A percentile compares a stretch with the other conserved stretches of the same genome.
Conservation (phyloP, 805 yeast genomes). For the Nakazawaea ishiwadae region DNA sequence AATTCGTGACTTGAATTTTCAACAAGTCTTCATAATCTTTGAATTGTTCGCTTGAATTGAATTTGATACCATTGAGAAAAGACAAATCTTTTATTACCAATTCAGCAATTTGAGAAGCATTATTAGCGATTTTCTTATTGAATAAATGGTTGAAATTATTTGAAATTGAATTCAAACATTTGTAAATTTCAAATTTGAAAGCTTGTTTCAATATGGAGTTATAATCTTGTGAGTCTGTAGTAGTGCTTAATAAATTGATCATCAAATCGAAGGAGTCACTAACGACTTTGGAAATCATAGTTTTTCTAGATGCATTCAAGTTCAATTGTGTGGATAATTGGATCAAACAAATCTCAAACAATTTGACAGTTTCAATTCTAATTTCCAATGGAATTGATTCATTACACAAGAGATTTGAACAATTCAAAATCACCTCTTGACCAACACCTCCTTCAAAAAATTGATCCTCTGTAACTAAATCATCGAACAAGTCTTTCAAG, state of each 20-base stretch:
- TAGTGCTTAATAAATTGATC: constrained; percentile 11
- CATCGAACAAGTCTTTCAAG: constrained; percentile 77
- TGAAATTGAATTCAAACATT: constrained; percentile 21
- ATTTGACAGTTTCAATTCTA: constrained; percentile 41
- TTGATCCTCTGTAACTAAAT: constrained; percentile 79
- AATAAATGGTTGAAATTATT: constrained; percentile 21
- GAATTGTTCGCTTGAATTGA: constrained; percentile 19
- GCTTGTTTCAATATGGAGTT: constrained; percentile 17
- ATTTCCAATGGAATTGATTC: constrained; percentile 29
- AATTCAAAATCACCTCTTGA: constrained; percentile 42
- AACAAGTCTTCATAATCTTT: constrained; percentile 14
- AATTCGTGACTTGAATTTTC: constrained; percentile 19
- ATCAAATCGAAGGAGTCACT: constrained; percentile 24
- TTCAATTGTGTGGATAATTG: constrained; percentile 49
- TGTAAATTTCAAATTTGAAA: constrained; percentile 24
- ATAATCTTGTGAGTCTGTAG: constrained; percentile 6
- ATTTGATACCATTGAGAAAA: constrained; percentile 13
- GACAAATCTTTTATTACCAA: constrained; percentile 18
- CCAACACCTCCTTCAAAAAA: constrained; percentile 78
- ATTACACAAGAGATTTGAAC: constrained; percentile 35
- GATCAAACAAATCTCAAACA: constrained; percentile 49
- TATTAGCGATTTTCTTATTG: constrained; percentile 1
- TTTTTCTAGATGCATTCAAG: constrained; percentile 30
- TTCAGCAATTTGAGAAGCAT: constrained; percentile 12
- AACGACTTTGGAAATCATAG: constrained; percentile 27